Base-by-base conservation (phyloP, 2,329 filamentous ascomycete genomes). In the Fusarium mundagurra region DNA sequence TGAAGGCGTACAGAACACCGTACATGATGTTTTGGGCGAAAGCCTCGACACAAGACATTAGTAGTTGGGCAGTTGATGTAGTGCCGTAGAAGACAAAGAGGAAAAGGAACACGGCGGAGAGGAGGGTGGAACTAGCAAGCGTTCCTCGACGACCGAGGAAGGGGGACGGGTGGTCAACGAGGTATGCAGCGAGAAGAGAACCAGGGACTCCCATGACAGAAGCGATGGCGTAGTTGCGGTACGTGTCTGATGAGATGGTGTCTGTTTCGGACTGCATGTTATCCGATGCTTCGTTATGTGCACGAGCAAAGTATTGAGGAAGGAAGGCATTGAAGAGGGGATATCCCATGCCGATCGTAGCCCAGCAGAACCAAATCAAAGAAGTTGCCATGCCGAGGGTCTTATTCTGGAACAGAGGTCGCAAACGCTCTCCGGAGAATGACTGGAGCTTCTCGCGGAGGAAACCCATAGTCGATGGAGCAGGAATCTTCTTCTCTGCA, bases 321-420 rank as follows among this genome's bases (percentile, higher is more conserved):
- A 97, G 87, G 83, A 97, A 97, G 60, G 93, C 92, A 82, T 96
- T 96, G 88, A 96, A 97, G 4, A 97, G 88, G 2, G 94, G 94
- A 79, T 96, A 97, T 6, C 92, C 94, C 90, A 97, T 93, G 68
- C 94, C 94, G 74, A 97, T 95, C 20, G 90, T 92, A 0, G 91
- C 88, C 94, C 94, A 97, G 80, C 91, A 91, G 82, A 95, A 93
- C 93, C 93, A 95, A 54, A 96, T 85, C 29, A 91, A 83, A 8
- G 73, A 77, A 2, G 89, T 91, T 44, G 88, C 86, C 60, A 85
- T 74, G 59, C 84, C 88, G 13, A 90, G 84, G 62, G 85, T 88
- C 74, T 84, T 88, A 63, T 79, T 87, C 68, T 84, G 83, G 82
- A 92, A 92, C 6, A 96, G 88, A 2, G 93, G 92, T 3, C 86